phyloP scores from a whole-genome alignment of 257 asterid species.

The Catharanthus roseus region DNA sequence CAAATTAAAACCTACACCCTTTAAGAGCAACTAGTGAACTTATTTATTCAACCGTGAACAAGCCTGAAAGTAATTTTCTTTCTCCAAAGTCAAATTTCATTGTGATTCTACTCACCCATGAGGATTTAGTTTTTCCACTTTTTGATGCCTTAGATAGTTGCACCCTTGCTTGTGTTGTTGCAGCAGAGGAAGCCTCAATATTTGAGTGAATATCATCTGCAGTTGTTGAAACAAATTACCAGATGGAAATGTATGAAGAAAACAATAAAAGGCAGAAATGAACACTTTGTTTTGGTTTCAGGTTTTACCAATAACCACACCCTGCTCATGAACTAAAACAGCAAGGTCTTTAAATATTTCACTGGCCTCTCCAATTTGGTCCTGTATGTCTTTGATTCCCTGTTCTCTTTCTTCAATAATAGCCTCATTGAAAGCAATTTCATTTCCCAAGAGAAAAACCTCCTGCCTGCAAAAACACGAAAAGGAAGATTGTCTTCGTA shows the following conservation, averaged over 20 bases:
- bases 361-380: slow-evolving; percentile 23
- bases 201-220: slow-evolving; percentile 24
- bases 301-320: slow-evolving; percentile 20
- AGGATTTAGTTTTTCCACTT: slow-evolving; percentile 18
- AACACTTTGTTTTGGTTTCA: not conserved
- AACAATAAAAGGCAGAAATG: not conserved
- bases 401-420: slow-evolving; percentile 26
- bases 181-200: slow-evolving; percentile 16
- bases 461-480: slow-evolving; percentile 18
- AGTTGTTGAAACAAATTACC: not conserved
- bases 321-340: slow-evolving; percentile 26
- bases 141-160: slow-evolving; percentile 21
- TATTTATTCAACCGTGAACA: not conserved
- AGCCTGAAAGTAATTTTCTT: not conserved
- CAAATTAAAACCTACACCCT: not conserved
- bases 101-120: slow-evolving; percentile 5
- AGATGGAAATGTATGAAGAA: not conserved
- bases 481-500: not conserved
- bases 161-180: slow-evolving; percentile 19
- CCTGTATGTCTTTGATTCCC: slow-evolving; percentile 23
- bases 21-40: not conserved
- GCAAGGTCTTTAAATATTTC: slow-evolving; percentile 27
- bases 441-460: slow-evolving; percentile 22
- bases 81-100: not conserved
- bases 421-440: slow-evolving; percentile 20